Base-by-base conservation (phyloP, 2,329 filamentous ascomycete genomes). In the Exophiala alcalophila region DNA sequence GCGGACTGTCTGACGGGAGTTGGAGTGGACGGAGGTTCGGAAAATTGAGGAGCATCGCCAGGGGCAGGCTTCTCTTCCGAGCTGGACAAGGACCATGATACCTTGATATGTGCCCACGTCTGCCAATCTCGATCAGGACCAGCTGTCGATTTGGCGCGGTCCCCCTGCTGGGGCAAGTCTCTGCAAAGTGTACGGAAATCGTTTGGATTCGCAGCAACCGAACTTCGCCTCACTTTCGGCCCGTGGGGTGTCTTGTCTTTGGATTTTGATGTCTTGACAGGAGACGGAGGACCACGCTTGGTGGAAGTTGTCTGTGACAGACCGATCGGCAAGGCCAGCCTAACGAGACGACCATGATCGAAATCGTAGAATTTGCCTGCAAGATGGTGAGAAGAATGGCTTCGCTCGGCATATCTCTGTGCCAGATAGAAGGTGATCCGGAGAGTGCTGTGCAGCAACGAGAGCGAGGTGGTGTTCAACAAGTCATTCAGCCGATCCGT, bases 401-500 rank as follows among this genome's bases (percentile, higher is more conserved):
- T 88, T 64, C 94, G 85, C 23, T 54, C 50, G 23, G 48, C 45
- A 57, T 96, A 98, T 56, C 92, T 81, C 66, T 96, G 87, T 9
- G 92, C 91, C 49, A 98, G 74, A 61, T 91, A 86, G 27, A 91
- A 81, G 20, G 83, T 83, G 47, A 98, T 79, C 51, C 86, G 81
- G 28, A 98, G 76, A 6, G 88, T 84, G 20, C 78, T 77, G 59
- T 85, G 81, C 40, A 98, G 74, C 34, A 98, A 75, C 19, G 81
- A 78, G 44, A 91, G 74, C 16, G 85, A 90, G 2, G 87, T 91
- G 30, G 86, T 91, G 65, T 96, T 87, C 46, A 98, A 77, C 27
- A 98, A 76, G 61, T 90, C 83, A 61, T 91, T 92, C 49, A 98
- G 71, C 57, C 94, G 86, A 54, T 83, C 76, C 63, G 91, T 97